Evolutionary conservation across 805 yeast genomes (phyloP).

Genomic region (Ogataea degrootiae): DNA sequence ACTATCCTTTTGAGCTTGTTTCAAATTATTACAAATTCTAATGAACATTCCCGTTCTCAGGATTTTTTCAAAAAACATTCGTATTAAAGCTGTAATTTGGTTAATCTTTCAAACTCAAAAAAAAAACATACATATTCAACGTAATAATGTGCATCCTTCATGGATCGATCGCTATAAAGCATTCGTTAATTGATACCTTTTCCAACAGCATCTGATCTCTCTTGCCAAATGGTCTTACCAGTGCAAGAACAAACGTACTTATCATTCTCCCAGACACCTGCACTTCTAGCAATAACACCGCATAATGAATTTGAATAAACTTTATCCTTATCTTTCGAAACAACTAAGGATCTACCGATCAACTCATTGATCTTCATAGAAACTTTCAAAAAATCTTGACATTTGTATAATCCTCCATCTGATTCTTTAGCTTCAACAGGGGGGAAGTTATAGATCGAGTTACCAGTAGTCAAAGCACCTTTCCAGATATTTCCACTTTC

Average conservation of each 20-base stretch:
- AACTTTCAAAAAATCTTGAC: constrained; percentile 43
- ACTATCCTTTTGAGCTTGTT: background rate
- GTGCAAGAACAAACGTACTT: constrained; percentile 91
- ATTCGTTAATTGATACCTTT: constrained; percentile 42
- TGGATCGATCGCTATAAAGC: too few species aligned
- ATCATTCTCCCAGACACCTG: constrained; percentile 96
- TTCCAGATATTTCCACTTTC: constrained; percentile 69
- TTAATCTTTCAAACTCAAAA: too few species aligned
- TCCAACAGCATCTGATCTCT: constrained; percentile 66
- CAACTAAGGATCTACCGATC: constrained; percentile 65
- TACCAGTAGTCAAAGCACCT: constrained; percentile 68
- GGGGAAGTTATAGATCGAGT: constrained; percentile 38
- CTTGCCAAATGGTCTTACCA: constrained; percentile 96
- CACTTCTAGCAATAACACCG: constrained; percentile 93
- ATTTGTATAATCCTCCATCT: constrained; percentile 29
- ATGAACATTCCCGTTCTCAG: too few species aligned
- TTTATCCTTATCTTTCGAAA: constrained; percentile 36
- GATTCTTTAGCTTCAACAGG: constrained; percentile 35
- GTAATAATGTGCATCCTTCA: too few species aligned
- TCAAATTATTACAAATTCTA: too few species aligned
- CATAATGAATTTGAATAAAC: constrained; percentile 46
- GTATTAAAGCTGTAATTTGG: too few species aligned
- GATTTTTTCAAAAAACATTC: too few species aligned
- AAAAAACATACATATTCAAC: too few species aligned
- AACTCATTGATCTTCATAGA: constrained; percentile 50